phyloP scores from a whole-genome alignment of 2,329 filamentous ascomycete species.

The Hypoxylon sp. region DNA sequence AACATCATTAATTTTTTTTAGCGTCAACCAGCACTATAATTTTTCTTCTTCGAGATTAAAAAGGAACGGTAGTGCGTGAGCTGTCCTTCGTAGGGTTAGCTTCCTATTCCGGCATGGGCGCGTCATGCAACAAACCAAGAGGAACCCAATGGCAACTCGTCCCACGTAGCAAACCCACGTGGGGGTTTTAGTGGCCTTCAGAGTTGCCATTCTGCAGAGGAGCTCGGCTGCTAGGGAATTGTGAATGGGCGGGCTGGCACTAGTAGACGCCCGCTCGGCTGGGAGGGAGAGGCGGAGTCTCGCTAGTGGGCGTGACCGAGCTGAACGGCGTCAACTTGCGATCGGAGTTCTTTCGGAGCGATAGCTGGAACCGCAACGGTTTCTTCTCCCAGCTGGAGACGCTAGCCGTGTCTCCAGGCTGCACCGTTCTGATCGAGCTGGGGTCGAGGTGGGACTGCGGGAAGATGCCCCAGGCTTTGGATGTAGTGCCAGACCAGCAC shows the following conservation, averaged over 20 bases:
- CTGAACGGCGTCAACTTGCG: conserved; percentile 43
- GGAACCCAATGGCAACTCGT: conserved; percentile 7
- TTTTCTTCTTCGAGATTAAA: conserved; percentile 7
- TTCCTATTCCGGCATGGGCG: conserved; percentile 14
- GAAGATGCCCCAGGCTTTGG: conserved; percentile 54
- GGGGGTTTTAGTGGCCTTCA: conserved; percentile 5
- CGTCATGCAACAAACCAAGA: background rate
- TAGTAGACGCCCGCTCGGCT: conserved; percentile 46
- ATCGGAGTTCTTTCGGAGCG: conserved; percentile 48
- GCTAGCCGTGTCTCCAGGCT: conserved; percentile 49
- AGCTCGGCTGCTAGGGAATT: background rate
- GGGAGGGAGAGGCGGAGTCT: conserved; percentile 39
- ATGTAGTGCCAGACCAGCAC: conserved; percentile 55
- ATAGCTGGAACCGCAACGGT: conserved; percentile 50
- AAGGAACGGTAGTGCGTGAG: background rate
- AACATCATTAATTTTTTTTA: conserved; percentile 30
- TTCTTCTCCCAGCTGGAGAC: conserved; percentile 53
- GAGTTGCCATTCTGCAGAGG: background rate
- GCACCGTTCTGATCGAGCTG: conserved; percentile 47
- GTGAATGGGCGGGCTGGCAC: background rate
- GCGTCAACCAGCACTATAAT: conserved; percentile 13
- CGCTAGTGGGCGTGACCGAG: conserved; percentile 37
- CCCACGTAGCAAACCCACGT: conserved; percentile 4
- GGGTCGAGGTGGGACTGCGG: conserved; percentile 55
- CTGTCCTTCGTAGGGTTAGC: conserved; percentile 21